Conservation (phyloP, 129 eudicot genomes). For the Tagetes patula region DNA sequence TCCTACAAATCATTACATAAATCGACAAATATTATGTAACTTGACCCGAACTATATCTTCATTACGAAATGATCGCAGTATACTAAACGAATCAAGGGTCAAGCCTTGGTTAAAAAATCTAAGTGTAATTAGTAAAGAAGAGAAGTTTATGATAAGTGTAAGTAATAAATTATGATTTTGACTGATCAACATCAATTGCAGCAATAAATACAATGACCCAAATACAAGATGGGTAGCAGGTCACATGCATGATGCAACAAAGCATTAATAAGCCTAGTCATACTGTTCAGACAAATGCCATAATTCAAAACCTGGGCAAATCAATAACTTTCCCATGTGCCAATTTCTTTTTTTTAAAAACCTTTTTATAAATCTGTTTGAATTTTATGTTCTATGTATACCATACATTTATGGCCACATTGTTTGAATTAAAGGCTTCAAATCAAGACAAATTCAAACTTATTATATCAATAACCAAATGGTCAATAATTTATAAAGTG, state of each 20-base stretch:
- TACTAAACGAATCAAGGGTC: not conserved
- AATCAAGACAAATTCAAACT: slow-evolving; percentile 34
- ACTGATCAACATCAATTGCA: slow-evolving; percentile 21
- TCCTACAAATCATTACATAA: slow-evolving; percentile 44
- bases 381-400: slow-evolving; percentile 19
- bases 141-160: too few species aligned
- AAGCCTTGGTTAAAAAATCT: not conserved
- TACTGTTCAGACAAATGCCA: slow-evolving; percentile 43
- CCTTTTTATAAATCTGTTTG: slow-evolving; percentile 5
- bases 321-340: slow-evolving; percentile 47
- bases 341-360: not conserved
- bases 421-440: slow-evolving; percentile 18
- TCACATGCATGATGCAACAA: slow-evolving; percentile 50
- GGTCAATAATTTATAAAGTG: slow-evolving; percentile 38
- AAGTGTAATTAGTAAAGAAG: not conserved
- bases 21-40: slow-evolving; percentile 3
- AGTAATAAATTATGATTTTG: too few species aligned
- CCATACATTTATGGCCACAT: slow-evolving; percentile 25
- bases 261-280: slow-evolving; percentile 42
- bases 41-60: not conserved
- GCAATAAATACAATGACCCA: slow-evolving; percentile 36
- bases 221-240: slow-evolving; percentile 33
- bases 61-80: not conserved
- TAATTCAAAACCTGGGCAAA: slow-evolving; percentile 36
- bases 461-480: slow-evolving; percentile 23